Evolutionary conservation across 257 asterid species (phyloP).

Genomic region (Ajuga chamaepitys): DNA sequence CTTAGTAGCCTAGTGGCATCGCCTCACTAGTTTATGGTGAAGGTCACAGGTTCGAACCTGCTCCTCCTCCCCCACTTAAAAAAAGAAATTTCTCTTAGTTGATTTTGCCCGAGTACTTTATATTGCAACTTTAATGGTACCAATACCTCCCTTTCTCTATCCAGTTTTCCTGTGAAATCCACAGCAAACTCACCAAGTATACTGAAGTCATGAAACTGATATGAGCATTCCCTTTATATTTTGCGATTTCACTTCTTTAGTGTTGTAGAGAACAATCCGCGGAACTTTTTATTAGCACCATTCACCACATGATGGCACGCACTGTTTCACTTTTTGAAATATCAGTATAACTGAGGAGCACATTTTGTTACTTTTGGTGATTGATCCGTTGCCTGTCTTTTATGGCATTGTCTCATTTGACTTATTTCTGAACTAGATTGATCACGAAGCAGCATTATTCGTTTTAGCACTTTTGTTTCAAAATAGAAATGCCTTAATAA

Average conservation of each 20-base stretch:
- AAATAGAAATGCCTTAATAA: neutral
- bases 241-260: neutral
- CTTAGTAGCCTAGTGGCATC: neutral
- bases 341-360: neutral
- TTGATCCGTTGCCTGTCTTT: neutral
- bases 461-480: neutral
- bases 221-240: neutral
- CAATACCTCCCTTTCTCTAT: too few relatives aligned
- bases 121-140: too few relatives aligned
- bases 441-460: neutral
- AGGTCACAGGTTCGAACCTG: too few relatives aligned
- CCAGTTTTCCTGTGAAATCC: neutral
- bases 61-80: too few relatives aligned
- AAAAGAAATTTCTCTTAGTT: too few relatives aligned
- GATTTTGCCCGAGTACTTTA: too few relatives aligned
- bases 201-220: neutral
- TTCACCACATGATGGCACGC: neutral
- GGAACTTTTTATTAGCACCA: too few relatives aligned
- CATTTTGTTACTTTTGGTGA: neutral
- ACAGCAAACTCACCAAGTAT: neutral
- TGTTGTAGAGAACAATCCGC: neutral
- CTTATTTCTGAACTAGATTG: neutral
- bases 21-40: too few relatives aligned
- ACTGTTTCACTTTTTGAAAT: neutral
- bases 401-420: neutral